Base-by-base conservation (phyloP, 2,329 filamentous ascomycete genomes). In the Phoma sp. region DNA sequence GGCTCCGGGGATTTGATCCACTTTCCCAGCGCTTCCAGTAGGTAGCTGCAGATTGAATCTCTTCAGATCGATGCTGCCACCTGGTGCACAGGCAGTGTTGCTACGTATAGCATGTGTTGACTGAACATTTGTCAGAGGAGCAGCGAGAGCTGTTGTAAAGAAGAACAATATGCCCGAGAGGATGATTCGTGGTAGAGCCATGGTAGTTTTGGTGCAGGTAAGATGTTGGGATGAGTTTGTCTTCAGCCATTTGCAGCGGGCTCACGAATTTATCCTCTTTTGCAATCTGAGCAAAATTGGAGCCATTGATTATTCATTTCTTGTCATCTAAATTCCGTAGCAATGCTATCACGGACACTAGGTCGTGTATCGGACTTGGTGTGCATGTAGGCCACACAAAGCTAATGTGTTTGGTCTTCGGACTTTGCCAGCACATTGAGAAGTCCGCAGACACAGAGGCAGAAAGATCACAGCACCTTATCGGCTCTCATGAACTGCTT, bases 21-120 rank as follows among this genome's bases (percentile, higher is more conserved):
- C 67, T 23, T 61, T 54, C 18, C 68, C 67, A 7, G 47, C 14
- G 27, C 42, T 65, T 45, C 74, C 76, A 13, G 62, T 73, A 2
- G 77, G 77, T 1, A 79, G 69, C 52, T 79, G 76, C 2, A 79
- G 72, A 8, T 60, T 72, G 66, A 72, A 71, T 6, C 47, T 43
- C 18, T 32, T 35, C 39, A 67, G 56, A 36, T 63, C 52, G 48
- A 66, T 59, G 57, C 61, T 60, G 13, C 62, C 62, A 5, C 62
- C 64, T 7, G 62, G 64, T 8, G 62, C 62, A 35, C 62, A 64
- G 10, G 45, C 41, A 6, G 60, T 47, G 30, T 39, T 33, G 9
- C 10, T 22, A 14, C 22, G 10, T 22, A 30, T 46, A 29, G 39
- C 7, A 9, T 10, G 32, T n/a, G 25, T 4, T 18, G 5, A 6